A percentile compares a stretch with the other conserved stretches of the same genome.
Conservation (phyloP, 257 asterid species). For the Petunia axillaris region DNA sequence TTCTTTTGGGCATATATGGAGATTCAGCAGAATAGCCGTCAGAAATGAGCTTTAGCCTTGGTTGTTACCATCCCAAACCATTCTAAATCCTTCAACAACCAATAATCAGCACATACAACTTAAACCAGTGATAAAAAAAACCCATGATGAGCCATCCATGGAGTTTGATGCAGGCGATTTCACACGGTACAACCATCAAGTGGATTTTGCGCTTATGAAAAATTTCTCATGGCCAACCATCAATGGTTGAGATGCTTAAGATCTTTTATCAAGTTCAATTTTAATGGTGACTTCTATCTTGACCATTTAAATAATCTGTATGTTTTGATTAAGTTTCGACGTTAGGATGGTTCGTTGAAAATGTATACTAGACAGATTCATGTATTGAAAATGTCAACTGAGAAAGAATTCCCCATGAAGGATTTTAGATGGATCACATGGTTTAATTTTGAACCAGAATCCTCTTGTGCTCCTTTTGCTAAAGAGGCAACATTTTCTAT, state of each 20-base stretch:
- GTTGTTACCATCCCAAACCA: neutral
- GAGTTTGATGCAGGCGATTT: neutral
- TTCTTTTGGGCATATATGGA: neutral
- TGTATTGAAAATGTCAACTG: neutral
- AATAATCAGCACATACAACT: neutral
- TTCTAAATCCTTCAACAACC: neutral
- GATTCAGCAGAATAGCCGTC: neutral
- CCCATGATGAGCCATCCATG: neutral
- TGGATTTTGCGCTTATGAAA: neutral
- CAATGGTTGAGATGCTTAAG: neutral
- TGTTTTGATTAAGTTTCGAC: neutral
- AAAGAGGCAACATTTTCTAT: neutral
- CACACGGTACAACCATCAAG: neutral
- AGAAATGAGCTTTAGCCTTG: neutral
- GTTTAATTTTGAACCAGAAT: neutral
- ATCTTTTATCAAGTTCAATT: neutral
- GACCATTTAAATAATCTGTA: neutral
- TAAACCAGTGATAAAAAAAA: neutral
- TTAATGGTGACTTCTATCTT: neutral
- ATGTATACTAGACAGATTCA: neutral
- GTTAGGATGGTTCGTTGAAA: neutral
- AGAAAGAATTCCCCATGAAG: neutral
- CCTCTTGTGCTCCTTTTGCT: neutral
- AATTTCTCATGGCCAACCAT: neutral
- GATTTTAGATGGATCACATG: neutral